Conservation (phyloP, 176 grass and related monocot genomes). For the Musa troglodytarum region DNA sequence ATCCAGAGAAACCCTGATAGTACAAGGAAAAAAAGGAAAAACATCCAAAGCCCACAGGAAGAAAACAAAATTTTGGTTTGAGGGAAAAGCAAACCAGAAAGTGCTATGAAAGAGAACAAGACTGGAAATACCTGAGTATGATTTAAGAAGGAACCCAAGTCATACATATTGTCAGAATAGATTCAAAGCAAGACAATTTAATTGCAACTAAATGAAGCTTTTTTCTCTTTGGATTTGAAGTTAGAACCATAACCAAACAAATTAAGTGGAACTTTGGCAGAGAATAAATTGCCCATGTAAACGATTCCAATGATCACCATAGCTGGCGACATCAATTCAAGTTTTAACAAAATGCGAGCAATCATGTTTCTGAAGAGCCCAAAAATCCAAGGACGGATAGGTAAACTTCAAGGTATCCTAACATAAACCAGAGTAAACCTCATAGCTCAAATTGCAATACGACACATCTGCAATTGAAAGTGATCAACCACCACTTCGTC, state of each 20-base stretch:
- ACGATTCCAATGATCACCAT: too few species aligned
- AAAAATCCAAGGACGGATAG: not conserved
- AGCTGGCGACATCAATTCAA: too few species aligned
- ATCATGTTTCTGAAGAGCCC: not conserved
- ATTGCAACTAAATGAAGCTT: not conserved
- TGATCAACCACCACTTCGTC: not conserved
- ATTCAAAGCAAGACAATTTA: not conserved
- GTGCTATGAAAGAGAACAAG: not conserved
- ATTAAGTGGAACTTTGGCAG: too few species aligned
- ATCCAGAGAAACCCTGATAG: not conserved
- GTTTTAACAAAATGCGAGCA: too few species aligned
- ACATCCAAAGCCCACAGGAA: not conserved
- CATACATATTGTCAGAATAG: not conserved
- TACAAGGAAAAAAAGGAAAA: not conserved
- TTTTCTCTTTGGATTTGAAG: too few species aligned
- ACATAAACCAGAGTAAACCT: too few species aligned
- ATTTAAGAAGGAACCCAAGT: not conserved
- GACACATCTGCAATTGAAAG: not conserved
- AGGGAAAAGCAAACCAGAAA: not conserved
- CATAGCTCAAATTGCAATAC: not conserved
- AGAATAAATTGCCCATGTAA: too few species aligned
- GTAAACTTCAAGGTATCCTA: not conserved
- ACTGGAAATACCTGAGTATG: not conserved
- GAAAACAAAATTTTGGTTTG: not conserved
- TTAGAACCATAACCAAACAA: too few species aligned